These are phyloP conservation scores for Mrakia gelida DNA, from an alignment of 768 basidiomycete genomes.

Conservation along the genomic window DNA sequence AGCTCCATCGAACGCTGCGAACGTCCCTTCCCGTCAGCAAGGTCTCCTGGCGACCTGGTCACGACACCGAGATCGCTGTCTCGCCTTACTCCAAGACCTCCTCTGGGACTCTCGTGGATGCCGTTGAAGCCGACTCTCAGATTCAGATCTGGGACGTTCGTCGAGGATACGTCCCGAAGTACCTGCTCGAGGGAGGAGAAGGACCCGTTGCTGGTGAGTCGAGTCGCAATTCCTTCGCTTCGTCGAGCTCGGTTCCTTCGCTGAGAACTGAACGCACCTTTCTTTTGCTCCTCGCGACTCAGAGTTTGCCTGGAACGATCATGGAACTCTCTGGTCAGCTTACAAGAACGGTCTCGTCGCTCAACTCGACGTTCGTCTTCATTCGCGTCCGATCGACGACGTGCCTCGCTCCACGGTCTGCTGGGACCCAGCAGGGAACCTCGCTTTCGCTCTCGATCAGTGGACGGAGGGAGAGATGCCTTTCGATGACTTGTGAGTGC, in stretches of 20 bases:
- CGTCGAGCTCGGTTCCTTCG: neutral
- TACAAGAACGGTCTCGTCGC: constrained; percentile 73
- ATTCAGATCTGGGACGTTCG: constrained; percentile 85
- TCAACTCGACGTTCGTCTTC: constrained; percentile 68
- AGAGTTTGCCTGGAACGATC: constrained; percentile 68
- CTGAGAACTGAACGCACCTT: neutral
- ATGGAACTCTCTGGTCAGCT: constrained; percentile 67
- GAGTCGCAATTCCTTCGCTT: neutral
- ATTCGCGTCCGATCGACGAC: constrained; percentile 61
- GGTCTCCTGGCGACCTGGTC: constrained; percentile 70
- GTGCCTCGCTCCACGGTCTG: constrained; percentile 60
- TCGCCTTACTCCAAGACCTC: constrained; percentile 30
- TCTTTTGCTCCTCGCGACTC: constrained; percentile 4
- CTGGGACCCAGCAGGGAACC: constrained; percentile 62
- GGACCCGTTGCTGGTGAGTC: constrained; percentile 68
- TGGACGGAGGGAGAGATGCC: constrained; percentile 60
- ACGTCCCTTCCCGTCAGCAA: constrained; percentile 69
- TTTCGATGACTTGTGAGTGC: constrained; percentile 70
- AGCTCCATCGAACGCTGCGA: constrained; percentile 63
- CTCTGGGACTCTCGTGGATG: constrained; percentile 45
- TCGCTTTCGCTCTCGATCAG: constrained; percentile 65
- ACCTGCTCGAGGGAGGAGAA: constrained; percentile 65
- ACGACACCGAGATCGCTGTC: constrained; percentile 49
- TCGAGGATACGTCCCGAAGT: constrained; percentile 74
- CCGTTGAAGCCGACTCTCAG: constrained; percentile 33